Conservation (phyloP, 1,284 basidiomycete genomes). For the Sporisorium graminicola region DNA sequence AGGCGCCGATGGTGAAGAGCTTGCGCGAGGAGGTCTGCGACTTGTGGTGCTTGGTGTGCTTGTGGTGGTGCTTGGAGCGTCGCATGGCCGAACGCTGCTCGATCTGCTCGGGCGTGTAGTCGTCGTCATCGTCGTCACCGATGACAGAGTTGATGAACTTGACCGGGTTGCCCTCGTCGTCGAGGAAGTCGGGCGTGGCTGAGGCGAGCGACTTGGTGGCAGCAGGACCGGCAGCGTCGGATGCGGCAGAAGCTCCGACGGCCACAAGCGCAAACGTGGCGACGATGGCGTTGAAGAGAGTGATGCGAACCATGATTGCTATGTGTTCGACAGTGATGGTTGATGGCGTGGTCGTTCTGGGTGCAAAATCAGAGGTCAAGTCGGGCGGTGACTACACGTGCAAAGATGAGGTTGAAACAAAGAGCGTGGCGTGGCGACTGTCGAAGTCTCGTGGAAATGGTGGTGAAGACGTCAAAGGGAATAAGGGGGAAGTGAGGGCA, state of each 20-base stretch:
- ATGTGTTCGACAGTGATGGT: not conserved
- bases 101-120: conserved; percentile 43
- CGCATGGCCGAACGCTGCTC: conserved; percentile 36
- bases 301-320: conserved; percentile 26
- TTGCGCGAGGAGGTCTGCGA: conserved; percentile 11
- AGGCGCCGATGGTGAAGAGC: conserved; percentile 40
- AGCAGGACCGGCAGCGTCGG: not conserved
- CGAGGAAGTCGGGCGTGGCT: conserved; percentile 17
- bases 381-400: too few species aligned
- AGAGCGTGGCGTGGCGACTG: conserved; percentile 5
- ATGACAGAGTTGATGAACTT: conserved; percentile 57
- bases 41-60: conserved; percentile 23
- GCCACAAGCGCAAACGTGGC: conserved; percentile 22
- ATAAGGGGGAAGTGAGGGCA: not conserved
- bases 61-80: conserved; percentile 48
- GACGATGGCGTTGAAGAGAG: conserved; percentile 29
- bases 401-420: conserved; percentile 6
- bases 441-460: not conserved
- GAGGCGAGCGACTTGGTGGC: conserved; percentile 3
- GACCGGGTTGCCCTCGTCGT: conserved; percentile 54
- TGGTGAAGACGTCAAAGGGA: not conserved
- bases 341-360: not conserved
- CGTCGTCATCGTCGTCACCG: conserved; percentile 56
- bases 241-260: conserved; percentile 17
- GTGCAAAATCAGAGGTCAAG: not conserved